Base-by-base conservation (phyloP, 768 basidiomycete species). In the Suillus tomentosus region DNA sequence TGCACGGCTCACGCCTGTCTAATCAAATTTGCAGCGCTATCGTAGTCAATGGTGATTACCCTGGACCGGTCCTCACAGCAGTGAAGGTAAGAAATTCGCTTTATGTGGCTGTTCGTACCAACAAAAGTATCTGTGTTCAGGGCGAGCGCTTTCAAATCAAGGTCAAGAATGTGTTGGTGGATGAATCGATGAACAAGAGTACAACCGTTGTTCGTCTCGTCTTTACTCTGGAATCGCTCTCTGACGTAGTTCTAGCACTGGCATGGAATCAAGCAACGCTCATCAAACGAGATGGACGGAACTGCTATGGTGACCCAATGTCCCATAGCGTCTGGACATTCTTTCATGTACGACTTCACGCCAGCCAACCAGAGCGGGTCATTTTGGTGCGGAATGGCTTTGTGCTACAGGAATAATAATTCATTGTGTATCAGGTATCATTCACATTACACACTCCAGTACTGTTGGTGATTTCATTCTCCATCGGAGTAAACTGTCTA, bases 401-500 rank as follows among this genome's bases (percentile, higher is more conserved):
- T 43, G 3, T 55, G 9, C 55, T 14, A 8, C 22, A 8, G 24
- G n/a, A 31, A 60, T 34, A 19, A 36, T 24, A 14, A 60, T 37
- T 60, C 2, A 60, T 22, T 10, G 15, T 24, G 11, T 2, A 54
- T 31, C 27, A 60, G 43, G 47, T 60, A 43, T 42, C 79, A 68
- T 64, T 80, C 79, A 19, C 82, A 82, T 64, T 69, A 78, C 74
- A 74, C 74, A 2, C 77, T 76, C 1, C 83, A 84, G 62, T 84
- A 84, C 61, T 85, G 68, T 50, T 13, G 50, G 55, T 56, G 13
- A 15, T 56, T 51, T 24, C 37, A 15, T 39, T 24, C 14, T 39
- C 24, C 14, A 24, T 15, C 37, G 37, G 37, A 56, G 34, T 39
- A 39, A 56, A 39, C 22, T 5, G 8, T 2, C 14, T 15, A 37